A percentile compares a stretch with the other conserved stretches of the same genome.
Conservation (phyloP, 805 yeast species). For the Hermanozyma aechmeae region DNA sequence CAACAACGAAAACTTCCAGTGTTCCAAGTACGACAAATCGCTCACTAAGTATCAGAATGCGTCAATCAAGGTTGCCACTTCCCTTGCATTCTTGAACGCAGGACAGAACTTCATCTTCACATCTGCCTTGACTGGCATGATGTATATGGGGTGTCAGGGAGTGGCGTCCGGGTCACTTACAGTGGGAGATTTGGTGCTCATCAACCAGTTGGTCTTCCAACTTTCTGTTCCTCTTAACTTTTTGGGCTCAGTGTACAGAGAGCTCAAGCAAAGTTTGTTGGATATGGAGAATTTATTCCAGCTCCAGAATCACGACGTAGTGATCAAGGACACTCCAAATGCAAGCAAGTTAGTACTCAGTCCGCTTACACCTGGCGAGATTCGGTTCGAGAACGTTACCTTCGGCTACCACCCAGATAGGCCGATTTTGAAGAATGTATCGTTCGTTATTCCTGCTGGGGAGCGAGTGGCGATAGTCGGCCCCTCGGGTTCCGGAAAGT, state of each 20-base stretch:
- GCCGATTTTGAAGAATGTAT: slow-evolving; percentile 72
- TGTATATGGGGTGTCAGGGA: slow-evolving; percentile 96
- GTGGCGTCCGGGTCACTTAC: slow-evolving; percentile 75
- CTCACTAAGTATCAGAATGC: slow-evolving; percentile 66
- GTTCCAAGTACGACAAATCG: slow-evolving; percentile 69
- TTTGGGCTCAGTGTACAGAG: slow-evolving; percentile 91
- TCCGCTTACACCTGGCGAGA: slow-evolving; percentile 53
- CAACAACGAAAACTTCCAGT: slow-evolving; percentile 80
- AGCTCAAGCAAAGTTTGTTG: slow-evolving; percentile 80
- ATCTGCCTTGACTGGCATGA: slow-evolving; percentile 87
- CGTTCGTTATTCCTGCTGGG: slow-evolving; percentile 86
- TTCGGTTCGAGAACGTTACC: slow-evolving; percentile 80
- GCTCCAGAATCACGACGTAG: slow-evolving; percentile 65
- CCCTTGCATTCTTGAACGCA: slow-evolving; percentile 66
- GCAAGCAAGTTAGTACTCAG: slow-evolving; percentile 54
- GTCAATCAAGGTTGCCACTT: slow-evolving; percentile 74
- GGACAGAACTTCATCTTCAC: slow-evolving; percentile 81
- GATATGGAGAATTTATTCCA: slow-evolving; percentile 95
- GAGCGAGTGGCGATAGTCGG: slow-evolving; percentile 91
- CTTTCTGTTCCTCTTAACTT: slow-evolving; percentile 90
- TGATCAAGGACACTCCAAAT: slow-evolving; percentile 49
- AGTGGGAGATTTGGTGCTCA: slow-evolving; percentile 91
- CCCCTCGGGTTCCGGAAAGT: slow-evolving; percentile 93
- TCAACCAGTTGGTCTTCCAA: slow-evolving; percentile 94
- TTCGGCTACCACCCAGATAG: slow-evolving; percentile 89